Percentiles rank a stretch among this genome's conserved stretches.
phyloP scores from a whole-genome alignment of 2,329 filamentous ascomycete species.

The Diaporthe batatas region DNA sequence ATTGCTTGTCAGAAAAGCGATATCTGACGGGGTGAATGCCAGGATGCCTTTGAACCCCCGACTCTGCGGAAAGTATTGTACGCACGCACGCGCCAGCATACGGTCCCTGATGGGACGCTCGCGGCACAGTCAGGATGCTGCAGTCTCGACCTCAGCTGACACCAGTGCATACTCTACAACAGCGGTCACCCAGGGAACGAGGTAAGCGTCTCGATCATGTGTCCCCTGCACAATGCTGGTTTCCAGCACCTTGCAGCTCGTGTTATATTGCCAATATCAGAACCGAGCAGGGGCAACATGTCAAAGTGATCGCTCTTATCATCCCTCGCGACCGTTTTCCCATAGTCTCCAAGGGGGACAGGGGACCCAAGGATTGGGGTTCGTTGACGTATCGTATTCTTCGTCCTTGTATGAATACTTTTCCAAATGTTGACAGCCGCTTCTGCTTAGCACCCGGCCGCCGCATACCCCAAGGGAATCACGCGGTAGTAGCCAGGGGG shows the following conservation, averaged over 20 bases:
- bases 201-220: conserved; percentile 32
- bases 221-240: conserved; percentile 28
- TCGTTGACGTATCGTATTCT: conserved; percentile 14
- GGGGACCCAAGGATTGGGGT: conserved; percentile 21
- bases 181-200: background rate
- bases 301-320: conserved; percentile 17
- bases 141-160: conserved; percentile 20
- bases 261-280: conserved; percentile 22
- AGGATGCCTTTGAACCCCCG: conserved; percentile 15
- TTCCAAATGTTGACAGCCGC: conserved; percentile 26
- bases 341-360: background rate
- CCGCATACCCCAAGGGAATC: background rate
- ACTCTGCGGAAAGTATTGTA: background rate
- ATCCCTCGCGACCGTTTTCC: conserved; percentile 7
- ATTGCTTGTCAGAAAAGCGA: conserved; percentile 33
- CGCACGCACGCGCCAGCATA: conserved; percentile 29
- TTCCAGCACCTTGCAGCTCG: conserved; percentile 31
- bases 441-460: background rate
- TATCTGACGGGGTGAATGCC: conserved; percentile 36
- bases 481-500: background rate
- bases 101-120: conserved; percentile 10
- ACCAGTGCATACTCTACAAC: conserved; percentile 9
- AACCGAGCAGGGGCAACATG: conserved; percentile 1
- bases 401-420: conserved; percentile 4
- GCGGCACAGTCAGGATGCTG: conserved; percentile 11